Conservation (phyloP, 768 basidiomycete genomes). For the Lactifluus hygrophoroides region DNA sequence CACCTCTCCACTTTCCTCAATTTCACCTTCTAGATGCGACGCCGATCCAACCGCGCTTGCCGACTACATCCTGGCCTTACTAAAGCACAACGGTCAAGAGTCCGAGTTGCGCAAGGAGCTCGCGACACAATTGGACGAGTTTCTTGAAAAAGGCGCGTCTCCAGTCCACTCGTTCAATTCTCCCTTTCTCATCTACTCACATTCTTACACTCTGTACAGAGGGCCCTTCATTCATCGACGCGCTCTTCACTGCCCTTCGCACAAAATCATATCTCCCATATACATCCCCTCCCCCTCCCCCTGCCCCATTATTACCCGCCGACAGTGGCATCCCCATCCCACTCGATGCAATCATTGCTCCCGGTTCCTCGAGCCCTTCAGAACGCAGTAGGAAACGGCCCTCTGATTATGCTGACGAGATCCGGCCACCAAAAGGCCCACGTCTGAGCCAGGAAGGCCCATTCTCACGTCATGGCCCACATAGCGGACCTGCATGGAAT, state of each 20-base stretch:
- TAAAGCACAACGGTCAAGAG: slow-evolving; percentile 85
- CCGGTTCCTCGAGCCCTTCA: slow-evolving; percentile 35
- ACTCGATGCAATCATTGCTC: slow-evolving; percentile 51
- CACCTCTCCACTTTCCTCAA: slow-evolving; percentile 4
- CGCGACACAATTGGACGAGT: slow-evolving; percentile 73
- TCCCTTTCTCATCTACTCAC: slow-evolving; percentile 14
- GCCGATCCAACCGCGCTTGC: slow-evolving; percentile 91
- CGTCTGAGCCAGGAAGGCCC: slow-evolving; percentile 56
- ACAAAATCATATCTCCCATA: slow-evolving; percentile 84
- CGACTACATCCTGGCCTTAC: slow-evolving; percentile 88
- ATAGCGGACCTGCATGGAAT: slow-evolving; percentile 29
- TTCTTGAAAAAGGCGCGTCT: slow-evolving; percentile 76
- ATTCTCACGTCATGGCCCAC: slow-evolving; percentile 54
- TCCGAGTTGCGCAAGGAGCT: slow-evolving; percentile 76
- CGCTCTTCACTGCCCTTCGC: slow-evolving; percentile 75
- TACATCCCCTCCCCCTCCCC: slow-evolving; percentile 31
- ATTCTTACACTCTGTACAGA: slow-evolving; percentile 35
- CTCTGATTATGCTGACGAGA: slow-evolving; percentile 50
- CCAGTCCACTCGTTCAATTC: background rate
- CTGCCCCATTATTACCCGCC: slow-evolving; percentile 29
- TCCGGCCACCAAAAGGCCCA: slow-evolving; percentile 61
- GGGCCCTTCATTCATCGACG: slow-evolving; percentile 70
- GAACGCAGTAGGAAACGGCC: slow-evolving; percentile 60
- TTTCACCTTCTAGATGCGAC: slow-evolving; percentile 60
- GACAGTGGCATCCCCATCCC: slow-evolving; percentile 78